A percentile compares a stretch with the other conserved stretches of the same genome.
phyloP scores from a whole-genome alignment of 352 stramenopile genomes.

The Phytophthora capsici region DNA sequence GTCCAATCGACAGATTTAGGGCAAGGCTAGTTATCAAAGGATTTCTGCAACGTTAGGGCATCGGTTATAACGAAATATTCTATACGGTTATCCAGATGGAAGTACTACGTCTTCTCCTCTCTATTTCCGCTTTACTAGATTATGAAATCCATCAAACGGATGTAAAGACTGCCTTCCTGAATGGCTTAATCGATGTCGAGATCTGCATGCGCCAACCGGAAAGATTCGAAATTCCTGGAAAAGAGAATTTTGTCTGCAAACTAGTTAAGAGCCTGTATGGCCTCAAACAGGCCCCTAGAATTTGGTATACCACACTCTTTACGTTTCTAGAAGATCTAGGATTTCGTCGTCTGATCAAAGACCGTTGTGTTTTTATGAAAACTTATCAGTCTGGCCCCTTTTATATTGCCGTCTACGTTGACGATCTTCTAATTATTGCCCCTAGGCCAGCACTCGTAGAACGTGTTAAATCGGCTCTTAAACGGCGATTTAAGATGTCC shows the following conservation, averaged over 20 bases:
- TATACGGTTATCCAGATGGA: conserved; percentile 3
- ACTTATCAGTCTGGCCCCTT: not conserved
- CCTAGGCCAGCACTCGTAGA: not conserved
- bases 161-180: conserved; percentile 23
- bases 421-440: not conserved
- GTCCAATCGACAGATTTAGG: conserved; percentile 3
- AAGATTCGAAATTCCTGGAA: not conserved
- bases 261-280: conserved; percentile 18
- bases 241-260: conserved; percentile 11
- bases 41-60: conserved; percentile 3
- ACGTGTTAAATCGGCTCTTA: not conserved
- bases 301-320: conserved; percentile 5
- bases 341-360: not conserved
- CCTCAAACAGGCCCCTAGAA: conserved; percentile 19
- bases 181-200: conserved; percentile 17
- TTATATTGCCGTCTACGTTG: not conserved
- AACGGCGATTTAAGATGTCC: not conserved
- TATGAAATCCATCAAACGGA: conserved; percentile 26
- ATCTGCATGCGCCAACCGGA: conserved; percentile 17
- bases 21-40: conserved; percentile 6
- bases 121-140: conserved; percentile 14
- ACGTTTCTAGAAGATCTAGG: not conserved
- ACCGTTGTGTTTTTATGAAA: not conserved
- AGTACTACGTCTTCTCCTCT: conserved; percentile 3
- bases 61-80: conserved; percentile 2